Evolutionary conservation across 495 filamentous ascomycete species (phyloP), one percentile per base, ranked within the genome.

Genomic region (Daldinia loculata): DNA sequence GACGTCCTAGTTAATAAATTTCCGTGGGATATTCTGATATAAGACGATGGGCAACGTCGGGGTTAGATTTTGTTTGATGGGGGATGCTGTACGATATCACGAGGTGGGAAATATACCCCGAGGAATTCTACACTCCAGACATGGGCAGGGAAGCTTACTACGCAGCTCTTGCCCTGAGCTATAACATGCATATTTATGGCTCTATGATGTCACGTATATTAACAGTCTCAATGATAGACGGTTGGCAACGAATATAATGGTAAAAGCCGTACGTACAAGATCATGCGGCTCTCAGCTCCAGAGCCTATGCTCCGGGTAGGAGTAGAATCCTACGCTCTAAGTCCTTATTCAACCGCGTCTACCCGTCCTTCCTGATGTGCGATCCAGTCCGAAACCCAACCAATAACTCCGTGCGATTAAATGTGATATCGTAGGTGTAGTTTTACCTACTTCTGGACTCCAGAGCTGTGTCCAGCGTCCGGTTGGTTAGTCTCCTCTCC

Each of bases 401-500:
- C 56, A 34, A 26, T 39, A 69, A 69, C 70, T 72, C 70, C 61
- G 30, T 53, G 70, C 71, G 51, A 53, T 56, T 50, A 43, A 63
- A 68, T 43, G 53, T 14, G 5, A 51, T 27, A 15, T 30, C 26
- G 56, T 68, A 52, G 60, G 22, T 14, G 19, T 55, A 26, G 4
- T 19, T 11, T 43, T 8, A 32, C 17, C 61, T 69, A 76, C 59
- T 72, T 72, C 63, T 82, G 71, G 15, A 80, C 38, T 5, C 74
- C 72, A 6, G 77, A 76, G 65, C 77, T 79, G 65, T 55, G 71
- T 29, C 74, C 75, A 38, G 32, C 41, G 17, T 74, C 71, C 4
- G 62, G 53, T 38, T 65, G 53, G 38, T 26, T 58, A n/a, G 48
- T 48, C 56, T 38, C 24, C 61, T 36, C 52, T 30, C 56, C 58